These are phyloP conservation scores for Phoenix dactylifera DNA, from an alignment of 176 grass and related monocot species.

Conservation along the genomic window DNA sequence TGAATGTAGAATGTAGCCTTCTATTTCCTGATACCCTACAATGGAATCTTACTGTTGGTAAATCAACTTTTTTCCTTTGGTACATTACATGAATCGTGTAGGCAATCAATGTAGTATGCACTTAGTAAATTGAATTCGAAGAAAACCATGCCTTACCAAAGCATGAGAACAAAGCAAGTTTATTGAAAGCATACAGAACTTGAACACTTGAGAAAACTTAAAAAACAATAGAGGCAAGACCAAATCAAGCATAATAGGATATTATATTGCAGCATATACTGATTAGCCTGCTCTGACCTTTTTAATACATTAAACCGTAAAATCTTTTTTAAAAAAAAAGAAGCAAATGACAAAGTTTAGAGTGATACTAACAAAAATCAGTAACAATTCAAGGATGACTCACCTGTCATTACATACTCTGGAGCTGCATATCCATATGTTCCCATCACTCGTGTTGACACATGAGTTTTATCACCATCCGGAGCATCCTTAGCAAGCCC, in stretches of 20 bases:
- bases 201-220: background rate
- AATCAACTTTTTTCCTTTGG: no score
- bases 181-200: no score
- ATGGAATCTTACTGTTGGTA: no score
- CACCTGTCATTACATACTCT: slow-evolving; percentile 99
- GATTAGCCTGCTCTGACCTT: no score
- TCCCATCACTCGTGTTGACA: slow-evolving; percentile 96
- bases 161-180: no score
- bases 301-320: background rate
- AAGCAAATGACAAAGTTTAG: background rate
- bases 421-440: slow-evolving; percentile 96
- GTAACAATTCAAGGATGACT: slow-evolving; percentile 4
- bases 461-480: slow-evolving; percentile 97
- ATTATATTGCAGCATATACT: no score
- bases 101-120: no score
- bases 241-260: slow-evolving; percentile 9
- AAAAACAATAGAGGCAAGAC: slow-evolving; percentile 12
- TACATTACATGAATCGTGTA: no score
- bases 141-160: no score
- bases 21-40: no score
- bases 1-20: no score
- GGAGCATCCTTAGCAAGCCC: slow-evolving; percentile 98
- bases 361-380: background rate
- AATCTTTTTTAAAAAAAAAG: background rate
- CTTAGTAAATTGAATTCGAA: no score